A percentile compares a stretch with the other conserved stretches of the same genome.
Evolutionary conservation across 2,329 filamentous ascomycete species (phyloP).

Genomic region (Fusarium xylarioides): DNA sequence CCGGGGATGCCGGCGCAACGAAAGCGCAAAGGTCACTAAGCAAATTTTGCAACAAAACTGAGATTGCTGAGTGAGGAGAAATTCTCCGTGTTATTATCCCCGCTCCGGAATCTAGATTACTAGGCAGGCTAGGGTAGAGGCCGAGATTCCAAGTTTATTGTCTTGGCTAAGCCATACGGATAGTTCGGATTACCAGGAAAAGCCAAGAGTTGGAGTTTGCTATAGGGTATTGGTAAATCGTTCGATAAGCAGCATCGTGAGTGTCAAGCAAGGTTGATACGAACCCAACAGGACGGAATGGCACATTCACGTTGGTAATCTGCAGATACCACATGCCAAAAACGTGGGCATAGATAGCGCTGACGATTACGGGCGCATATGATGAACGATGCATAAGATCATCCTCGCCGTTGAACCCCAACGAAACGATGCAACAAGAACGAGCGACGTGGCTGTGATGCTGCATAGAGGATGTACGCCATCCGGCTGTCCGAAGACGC

Average conservation of each 20-base stretch:
- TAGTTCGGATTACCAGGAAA: neutral
- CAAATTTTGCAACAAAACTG: neutral
- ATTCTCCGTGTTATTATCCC: constrained; percentile 23
- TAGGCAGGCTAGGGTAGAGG: neutral
- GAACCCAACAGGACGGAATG: neutral
- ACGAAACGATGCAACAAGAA: neutral
- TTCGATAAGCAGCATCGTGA: neutral
- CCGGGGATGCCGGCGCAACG: neutral
- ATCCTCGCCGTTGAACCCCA: neutral
- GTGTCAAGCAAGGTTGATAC: neutral
- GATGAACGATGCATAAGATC: constrained; percentile 2
- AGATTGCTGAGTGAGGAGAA: neutral
- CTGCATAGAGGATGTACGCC: constrained; percentile 2
- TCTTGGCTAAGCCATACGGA: constrained; percentile 1
- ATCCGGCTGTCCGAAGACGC: constrained; percentile 26
- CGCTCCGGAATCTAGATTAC: constrained; percentile 31
- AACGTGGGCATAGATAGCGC: constrained; percentile 19
- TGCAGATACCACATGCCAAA: constrained; percentile 20
- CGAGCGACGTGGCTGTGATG: neutral
- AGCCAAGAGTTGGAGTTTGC: neutral
- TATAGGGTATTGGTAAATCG: neutral
- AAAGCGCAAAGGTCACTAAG: neutral
- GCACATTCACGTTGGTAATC: neutral
- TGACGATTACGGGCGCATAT: neutral
- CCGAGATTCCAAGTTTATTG: neutral